Base-by-base conservation (phyloP, 768 basidiomycete species). In the Albatrellus ellisii region DNA sequence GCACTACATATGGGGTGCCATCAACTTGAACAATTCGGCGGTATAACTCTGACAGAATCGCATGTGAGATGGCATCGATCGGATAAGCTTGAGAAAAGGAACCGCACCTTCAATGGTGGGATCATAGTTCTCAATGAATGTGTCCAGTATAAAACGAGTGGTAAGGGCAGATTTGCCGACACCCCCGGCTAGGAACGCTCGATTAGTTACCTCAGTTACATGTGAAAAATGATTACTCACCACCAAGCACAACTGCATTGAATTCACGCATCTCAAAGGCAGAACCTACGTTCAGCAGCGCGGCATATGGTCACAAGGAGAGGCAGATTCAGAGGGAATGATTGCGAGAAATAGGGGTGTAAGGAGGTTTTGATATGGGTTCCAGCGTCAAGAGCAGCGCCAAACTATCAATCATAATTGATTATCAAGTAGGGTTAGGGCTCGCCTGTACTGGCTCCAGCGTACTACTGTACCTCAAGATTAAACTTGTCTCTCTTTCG, bases 151-250 rank as follows among this genome's bases (percentile, higher is more conserved):
- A 56, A 80, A 87, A 45, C 83, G 73, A 52, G 85, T 77, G 55
- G 84, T 86, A 26, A 90, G 66, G 10, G 87, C 84, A 20, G 85
- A 88, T 61, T 90, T 90, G 36, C 87, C 87, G 41, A 90, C 86
- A 18, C 87, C 87, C 53, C 87, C 87, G 54, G 85, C 85, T 87
- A 51, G 11, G 31, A 26, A 26, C 12, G 14, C 9, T 33, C 35
- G 33, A 27, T 47, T 36, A 36, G 18, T 32, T 9, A 36, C 33
- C 9, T 36, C 14, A 15, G 9, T 26, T 14, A 34, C 17, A 45
- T 6, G 26, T 46, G 37, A 37, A 39, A 38, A 42, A 42, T 24
- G 35, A 20, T 37, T 24, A 58, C 71, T 48, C 52, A 83, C 84
- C 84, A 52, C 85, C 85, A 39, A 88, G 75, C 34, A 88, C 80